Percentiles rank a stretch among this genome's conserved stretches.
These are phyloP conservation scores for Globisporangium acanthophoron DNA, from an alignment of 352 stramenopile genomes.

Conservation along the genomic window DNA sequence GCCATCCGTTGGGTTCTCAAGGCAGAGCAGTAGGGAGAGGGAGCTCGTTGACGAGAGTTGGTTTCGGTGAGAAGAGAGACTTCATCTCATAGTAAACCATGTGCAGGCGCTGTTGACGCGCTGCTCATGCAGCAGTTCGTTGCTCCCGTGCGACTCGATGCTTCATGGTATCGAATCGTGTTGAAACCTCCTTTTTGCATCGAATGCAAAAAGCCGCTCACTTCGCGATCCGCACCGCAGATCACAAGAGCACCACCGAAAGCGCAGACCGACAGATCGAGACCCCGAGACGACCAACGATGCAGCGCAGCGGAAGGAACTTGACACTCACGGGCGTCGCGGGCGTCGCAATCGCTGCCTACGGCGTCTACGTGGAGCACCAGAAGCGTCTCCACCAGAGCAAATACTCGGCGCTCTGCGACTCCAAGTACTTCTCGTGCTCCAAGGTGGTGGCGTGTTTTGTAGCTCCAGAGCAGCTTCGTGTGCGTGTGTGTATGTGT, in stretches of 20 bases:
- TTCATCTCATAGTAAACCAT: neutral
- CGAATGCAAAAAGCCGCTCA: too few species aligned
- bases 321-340: constrained; percentile 20
- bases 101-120: neutral
- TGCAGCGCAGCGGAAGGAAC: constrained; percentile 8
- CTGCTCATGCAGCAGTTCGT: too few species aligned
- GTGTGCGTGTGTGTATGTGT: too few species aligned
- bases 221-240: too few species aligned
- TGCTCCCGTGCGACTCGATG: too few species aligned
- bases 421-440: constrained; percentile 47
- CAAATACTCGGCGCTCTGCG: constrained; percentile 48
- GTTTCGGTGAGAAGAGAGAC: neutral
- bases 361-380: constrained; percentile 43
- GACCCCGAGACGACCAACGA: neutral
- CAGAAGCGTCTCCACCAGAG: constrained; percentile 30
- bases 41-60: neutral
- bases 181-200: too few species aligned
- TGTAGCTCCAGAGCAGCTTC: too few species aligned
- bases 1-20: neutral
- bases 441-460: constrained; percentile 27
- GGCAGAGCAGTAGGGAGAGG: neutral
- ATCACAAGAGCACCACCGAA: too few species aligned
- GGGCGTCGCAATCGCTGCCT: constrained; percentile 24
- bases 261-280: too few species aligned
- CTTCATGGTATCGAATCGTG: too few species aligned